Base-by-base conservation (phyloP, 768 basidiomycete genomes). In the Phallus indusiatus region DNA sequence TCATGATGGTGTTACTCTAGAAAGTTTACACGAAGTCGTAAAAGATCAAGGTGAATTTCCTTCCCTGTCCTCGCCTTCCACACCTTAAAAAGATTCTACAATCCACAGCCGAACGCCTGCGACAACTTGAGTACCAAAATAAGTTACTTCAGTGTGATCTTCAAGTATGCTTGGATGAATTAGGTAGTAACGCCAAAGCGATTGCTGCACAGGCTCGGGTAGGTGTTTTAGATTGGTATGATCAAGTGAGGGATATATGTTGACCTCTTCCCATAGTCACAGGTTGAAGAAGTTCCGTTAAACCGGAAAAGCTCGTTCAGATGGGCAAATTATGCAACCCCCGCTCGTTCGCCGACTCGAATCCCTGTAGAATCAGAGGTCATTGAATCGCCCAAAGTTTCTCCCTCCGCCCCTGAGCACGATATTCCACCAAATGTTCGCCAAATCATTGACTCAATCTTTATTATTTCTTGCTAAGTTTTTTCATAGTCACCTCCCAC, bases 281-380 rank as follows among this genome's bases (percentile, higher is more conserved):
- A 66, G 21, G 66, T 68, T 16, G 76, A 75, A 16, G 70, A 70
- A 28, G 78, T 74, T 54, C 71, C 82, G 3, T 71, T 93, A 20
- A 77, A 75, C 54, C 79, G 88, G 56, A 88, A 90, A 66, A 82
- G 84, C 33, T 91, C 91, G 14, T 90, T 92, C 73, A 91, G 91
- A 67, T 94, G 91, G 91, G 89, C 89, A 0, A 79, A 84, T 58
- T 92, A 84, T 61, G 81, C 84, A 33, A 59, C 36, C 21, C 82
- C 87, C 1, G 72, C 82, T 59, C 83, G 82, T 63, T 93, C 91
- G 18, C 91, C 91, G 24, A 94, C 90, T 21, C 90, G 88, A 71
- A 72, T 78, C 34, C 84, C 85, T 47, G 71, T 80, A 46, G 65
- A 64, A n/a, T 68, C 71, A n/a, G 52, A 63, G 36, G 65, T 58